Percentiles rank a stretch among this genome's conserved stretches.
These are phyloP conservation scores for Extremus antarcticus DNA, from an alignment of 495 filamentous ascomycete species.

Conservation along the genomic window DNA sequence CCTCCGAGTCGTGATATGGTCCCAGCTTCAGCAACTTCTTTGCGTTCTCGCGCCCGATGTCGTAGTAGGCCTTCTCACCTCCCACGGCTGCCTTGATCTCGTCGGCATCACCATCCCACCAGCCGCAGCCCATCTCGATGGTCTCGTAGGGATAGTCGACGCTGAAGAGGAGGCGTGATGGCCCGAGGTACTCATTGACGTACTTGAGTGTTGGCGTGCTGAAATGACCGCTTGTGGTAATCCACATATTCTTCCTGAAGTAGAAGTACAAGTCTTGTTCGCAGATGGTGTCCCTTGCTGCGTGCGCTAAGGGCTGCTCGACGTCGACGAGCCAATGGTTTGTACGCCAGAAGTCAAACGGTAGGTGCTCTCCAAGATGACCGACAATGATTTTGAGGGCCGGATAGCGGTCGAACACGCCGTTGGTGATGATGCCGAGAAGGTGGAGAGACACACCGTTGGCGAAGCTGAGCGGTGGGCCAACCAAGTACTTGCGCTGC, in stretches of 20 bases:
- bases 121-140: slow-evolving; percentile 16
- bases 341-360: slow-evolving; percentile 53
- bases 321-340: slow-evolving; percentile 47
- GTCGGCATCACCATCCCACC: slow-evolving; percentile 12
- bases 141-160: slow-evolving; percentile 24
- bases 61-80: background rate
- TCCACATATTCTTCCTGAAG: slow-evolving; percentile 51
- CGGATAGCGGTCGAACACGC: slow-evolving; percentile 41
- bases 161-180: slow-evolving; percentile 16
- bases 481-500: slow-evolving; percentile 37
- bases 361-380: slow-evolving; percentile 55
- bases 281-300: slow-evolving; percentile 40
- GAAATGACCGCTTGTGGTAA: slow-evolving; percentile 55
- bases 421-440: slow-evolving; percentile 43
- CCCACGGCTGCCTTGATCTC: too few relatives aligned
- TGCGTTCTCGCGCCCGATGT: background rate
- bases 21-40: background rate
- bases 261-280: too few relatives aligned
- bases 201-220: slow-evolving; percentile 39
- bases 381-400: slow-evolving; percentile 53
- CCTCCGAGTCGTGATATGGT: too few relatives aligned
- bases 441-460: slow-evolving; percentile 40
- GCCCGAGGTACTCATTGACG: slow-evolving; percentile 8
- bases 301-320: slow-evolving; percentile 31
- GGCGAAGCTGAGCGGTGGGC: slow-evolving; percentile 38